Base-by-base conservation (phyloP, 2,329 filamentous ascomycete species). In the Verticillium albo-atrum region DNA sequence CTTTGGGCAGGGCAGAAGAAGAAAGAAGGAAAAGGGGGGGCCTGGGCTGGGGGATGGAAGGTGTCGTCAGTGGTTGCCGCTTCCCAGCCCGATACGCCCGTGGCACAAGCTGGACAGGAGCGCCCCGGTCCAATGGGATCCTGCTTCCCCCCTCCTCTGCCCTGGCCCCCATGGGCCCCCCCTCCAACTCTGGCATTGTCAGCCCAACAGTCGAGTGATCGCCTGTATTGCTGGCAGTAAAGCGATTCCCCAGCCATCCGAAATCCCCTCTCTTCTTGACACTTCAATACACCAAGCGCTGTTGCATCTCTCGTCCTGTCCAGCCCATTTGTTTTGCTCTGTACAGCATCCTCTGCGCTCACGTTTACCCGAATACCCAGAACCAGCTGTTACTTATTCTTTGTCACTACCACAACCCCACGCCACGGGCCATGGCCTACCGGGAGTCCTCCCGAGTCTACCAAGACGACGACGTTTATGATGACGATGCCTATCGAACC, bases 401-500 rank as follows among this genome's bases (percentile, higher is more conserved):
- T 17, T 50, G 42, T 50, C n/a, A 23, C 6, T 20, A 50, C 42
- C 17, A n/a, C 35, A 17, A 52, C 51, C 56, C 58, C 60, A 71
- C 70, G 67, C 66, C 69, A 60, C 67, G 69, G 59, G 55, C 55
- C 37, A 57, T 57, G 55, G 69, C 72, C 62, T 72, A 72, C 64
- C 69, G 70, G 59, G 72, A 74, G 63, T 63, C 63, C 27, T 59
- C 70, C 66, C 71, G 71, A 47, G 63, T 63, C 60, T 73, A 73
- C 62, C 69, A 68, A 54, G 69, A 73, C 62, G 65, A 68, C 57
- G 69, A 68, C 52, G 68, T 71, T 28, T 75, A 71, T 15, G 77
- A 79, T 62, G 80, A 82, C 58, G 79, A 82, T 55, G 71, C 72
- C 50, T 78, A 77, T 70, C 74, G 73, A 66, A 74, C 71, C 61